A percentile compares a stretch with the other conserved stretches of the same genome.
phyloP scores from a whole-genome alignment of 2,329 filamentous ascomycete species.

The Curvularia eragrostidis region DNA sequence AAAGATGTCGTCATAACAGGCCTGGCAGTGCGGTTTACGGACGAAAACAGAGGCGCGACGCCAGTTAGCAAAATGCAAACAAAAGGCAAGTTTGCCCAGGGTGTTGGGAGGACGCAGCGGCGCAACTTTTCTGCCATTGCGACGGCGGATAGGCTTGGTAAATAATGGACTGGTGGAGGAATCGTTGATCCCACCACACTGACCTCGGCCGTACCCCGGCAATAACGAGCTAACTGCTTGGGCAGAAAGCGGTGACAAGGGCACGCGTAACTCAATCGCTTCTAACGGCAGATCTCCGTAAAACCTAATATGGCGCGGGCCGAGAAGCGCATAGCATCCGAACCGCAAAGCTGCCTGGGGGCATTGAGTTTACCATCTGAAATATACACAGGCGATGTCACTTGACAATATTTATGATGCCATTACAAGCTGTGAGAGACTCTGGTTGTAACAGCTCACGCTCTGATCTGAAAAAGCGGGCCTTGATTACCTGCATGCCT shows the following conservation, averaged over 20 bases:
- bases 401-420: background rate
- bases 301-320: background rate
- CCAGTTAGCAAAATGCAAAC: background rate
- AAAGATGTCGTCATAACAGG: conserved; percentile 18
- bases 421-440: background rate
- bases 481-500: background rate
- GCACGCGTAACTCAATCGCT: background rate
- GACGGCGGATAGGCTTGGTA: conserved; percentile 8
- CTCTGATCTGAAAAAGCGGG: background rate
- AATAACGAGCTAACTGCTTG: conserved; percentile 8
- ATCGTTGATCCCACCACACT: conserved; percentile 8
- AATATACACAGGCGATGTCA: background rate
- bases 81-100: background rate
- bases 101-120: background rate
- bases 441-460: background rate
- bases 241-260: conserved; percentile 12
- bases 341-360: background rate
- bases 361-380: background rate
- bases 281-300: background rate
- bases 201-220: conserved; percentile 6
- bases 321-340: background rate
- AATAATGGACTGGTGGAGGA: conserved; percentile 13
- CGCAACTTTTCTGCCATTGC: conserved; percentile 4
- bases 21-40: background rate
- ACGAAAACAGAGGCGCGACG: background rate